Base-by-base conservation (phyloP, 495 filamentous ascomycete genomes). In the Podospora comata region DNA sequence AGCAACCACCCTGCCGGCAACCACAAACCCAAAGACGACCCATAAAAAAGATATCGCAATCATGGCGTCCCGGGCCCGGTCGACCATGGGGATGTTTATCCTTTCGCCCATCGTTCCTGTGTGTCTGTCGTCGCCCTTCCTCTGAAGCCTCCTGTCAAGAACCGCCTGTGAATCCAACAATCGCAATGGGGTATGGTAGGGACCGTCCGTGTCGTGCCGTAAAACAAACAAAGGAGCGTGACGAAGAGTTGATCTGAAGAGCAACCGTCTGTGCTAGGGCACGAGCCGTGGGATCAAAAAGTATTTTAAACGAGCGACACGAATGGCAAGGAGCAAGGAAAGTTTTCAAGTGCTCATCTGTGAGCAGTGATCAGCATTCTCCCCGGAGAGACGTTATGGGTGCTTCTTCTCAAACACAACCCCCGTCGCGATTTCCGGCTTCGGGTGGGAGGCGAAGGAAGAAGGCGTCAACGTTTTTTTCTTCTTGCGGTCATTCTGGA, bases 61-160 rank as follows among this genome's bases (percentile, higher is more conserved):
- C 3, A 63, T 13, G 5, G 61, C 61, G 15, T 63, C 61, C 11
- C 61, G 61, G 32, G 30, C 61, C 27, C 6, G 18, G n/a, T 63
- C 30, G 15, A 32, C 34, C 30, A 63, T 63, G 28, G 61, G 61
- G 5, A 63, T 20, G 19, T 3, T 7, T 20, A 63, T 32, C 20
- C 30, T n/a, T n/a, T 5, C 30, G 16, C 18, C 30, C 61, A 39
- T 63, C 16, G 34, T 63, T 28, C 11, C 16, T 13, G 61, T 48
- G 59, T 4, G 26, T 61, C 19, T 28, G 23, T 27, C 9, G 5
- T 58, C 23, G 39, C 15, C 9, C 39, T 48, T 16, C 39, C 15
- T 48, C 39, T 48, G 39, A 16, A 13, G 15, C 39, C 39, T 32
- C 30, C 30, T 32, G 30, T 32, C 4, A 32, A 32, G 30, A 32